Conservation (phyloP, 2,329 filamentous ascomycete species). For the Pestalotiopsis sp. region DNA sequence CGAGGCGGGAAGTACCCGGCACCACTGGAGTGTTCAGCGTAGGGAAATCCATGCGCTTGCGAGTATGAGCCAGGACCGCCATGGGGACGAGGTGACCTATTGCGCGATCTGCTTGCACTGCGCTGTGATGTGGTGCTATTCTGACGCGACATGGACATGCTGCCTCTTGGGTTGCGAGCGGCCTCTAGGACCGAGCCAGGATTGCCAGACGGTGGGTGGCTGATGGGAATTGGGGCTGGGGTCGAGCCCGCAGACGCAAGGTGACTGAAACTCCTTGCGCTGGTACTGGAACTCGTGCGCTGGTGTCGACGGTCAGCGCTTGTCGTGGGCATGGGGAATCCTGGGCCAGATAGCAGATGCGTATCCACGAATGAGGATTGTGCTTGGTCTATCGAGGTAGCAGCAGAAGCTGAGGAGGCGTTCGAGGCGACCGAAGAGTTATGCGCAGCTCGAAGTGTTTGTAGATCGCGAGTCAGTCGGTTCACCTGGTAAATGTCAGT, state of each 20-base stretch:
- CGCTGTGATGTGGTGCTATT: constrained; percentile 57
- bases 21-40: constrained; percentile 17
- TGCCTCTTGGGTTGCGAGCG: constrained; percentile 44
- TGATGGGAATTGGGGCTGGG: constrained; percentile 31
- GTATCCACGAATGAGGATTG: constrained; percentile 44
- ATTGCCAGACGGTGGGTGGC: constrained; percentile 30
- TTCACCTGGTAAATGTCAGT: constrained; percentile 66
- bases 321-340: constrained; percentile 57
- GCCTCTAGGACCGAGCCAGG: constrained; percentile 46
- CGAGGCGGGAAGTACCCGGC: constrained; percentile 34
- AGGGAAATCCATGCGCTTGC: constrained; percentile 45
- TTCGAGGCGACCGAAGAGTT: constrained; percentile 69
- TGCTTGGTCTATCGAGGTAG: constrained; percentile 49
- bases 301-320: constrained; percentile 52
- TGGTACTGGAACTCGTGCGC: constrained; percentile 60
- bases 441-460: constrained; percentile 73
- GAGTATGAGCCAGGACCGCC: constrained; percentile 45
- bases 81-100: constrained; percentile 35
- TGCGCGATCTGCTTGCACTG: constrained; percentile 51
- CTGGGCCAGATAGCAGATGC: constrained; percentile 58
- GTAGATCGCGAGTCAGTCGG: constrained; percentile 86
- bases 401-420: constrained; percentile 60
- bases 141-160: constrained; percentile 48
- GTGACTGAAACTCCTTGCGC: constrained; percentile 49
- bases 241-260: constrained; percentile 42